Conservation (phyloP, 768 basidiomycete genomes). For the Mycena rosella region DNA sequence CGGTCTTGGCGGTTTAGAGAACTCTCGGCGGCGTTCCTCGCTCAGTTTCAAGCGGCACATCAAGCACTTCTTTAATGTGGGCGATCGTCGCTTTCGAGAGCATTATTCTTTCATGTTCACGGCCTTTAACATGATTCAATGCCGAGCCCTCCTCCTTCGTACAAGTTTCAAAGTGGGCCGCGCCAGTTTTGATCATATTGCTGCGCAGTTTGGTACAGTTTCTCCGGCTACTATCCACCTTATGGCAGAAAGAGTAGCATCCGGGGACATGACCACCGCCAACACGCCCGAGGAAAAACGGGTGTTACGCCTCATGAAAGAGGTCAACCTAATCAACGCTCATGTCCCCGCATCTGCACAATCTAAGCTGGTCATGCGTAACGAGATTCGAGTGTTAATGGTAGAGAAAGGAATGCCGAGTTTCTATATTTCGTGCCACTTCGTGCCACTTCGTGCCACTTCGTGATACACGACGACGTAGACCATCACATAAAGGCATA, state of each 20-base stretch:
- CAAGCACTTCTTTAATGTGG: slow-evolving; percentile 5
- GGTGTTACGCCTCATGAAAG: neutral
- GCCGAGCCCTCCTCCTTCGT: neutral
- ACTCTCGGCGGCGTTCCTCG: too few species aligned
- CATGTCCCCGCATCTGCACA: neutral
- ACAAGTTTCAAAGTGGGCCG: neutral
- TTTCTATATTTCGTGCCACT: too few species aligned
- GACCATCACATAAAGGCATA: too few species aligned
- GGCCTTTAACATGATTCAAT: slow-evolving; percentile 17
- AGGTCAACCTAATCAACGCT: slow-evolving; percentile 2
- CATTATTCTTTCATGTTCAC: slow-evolving; percentile 20
- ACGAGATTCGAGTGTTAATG: too few species aligned
- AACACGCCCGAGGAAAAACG: neutral
- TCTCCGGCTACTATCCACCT: neutral
- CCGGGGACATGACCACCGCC: neutral
- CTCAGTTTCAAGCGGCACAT: neutral
- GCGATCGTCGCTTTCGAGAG: slow-evolving; percentile 1
- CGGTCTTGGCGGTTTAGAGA: too few species aligned
- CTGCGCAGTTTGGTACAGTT: slow-evolving; percentile 6
- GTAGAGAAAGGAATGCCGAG: too few species aligned
- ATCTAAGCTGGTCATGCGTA: too few species aligned
- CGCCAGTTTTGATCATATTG: neutral
- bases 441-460: too few species aligned
- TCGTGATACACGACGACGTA: too few species aligned
- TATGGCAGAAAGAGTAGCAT: neutral